Conservation (phyloP, 345 rosid species). For the Salix purpurea region DNA sequence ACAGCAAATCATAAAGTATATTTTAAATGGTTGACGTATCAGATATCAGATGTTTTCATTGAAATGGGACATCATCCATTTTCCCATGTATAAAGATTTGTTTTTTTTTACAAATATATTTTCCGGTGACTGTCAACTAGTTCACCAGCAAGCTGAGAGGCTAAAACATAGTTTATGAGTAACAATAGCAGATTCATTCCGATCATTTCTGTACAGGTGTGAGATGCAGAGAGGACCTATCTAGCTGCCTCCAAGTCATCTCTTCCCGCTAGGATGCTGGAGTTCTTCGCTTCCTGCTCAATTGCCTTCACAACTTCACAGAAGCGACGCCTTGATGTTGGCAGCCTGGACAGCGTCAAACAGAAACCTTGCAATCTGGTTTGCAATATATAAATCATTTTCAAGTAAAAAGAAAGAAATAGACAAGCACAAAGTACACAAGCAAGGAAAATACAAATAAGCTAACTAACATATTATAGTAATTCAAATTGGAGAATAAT, state of each 20-base stretch:
- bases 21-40: no score
- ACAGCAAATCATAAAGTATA: no score
- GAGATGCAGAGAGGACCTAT: neutral
- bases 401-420: neutral
- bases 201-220: neutral
- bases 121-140: neutral
- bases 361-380: constrained; percentile 22
- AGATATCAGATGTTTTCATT: no score
- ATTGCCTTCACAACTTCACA: constrained; percentile 19
- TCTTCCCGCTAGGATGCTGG: neutral
- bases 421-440: no score
- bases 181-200: neutral
- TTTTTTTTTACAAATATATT: no score
- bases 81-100: no score
- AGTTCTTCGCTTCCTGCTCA: constrained; percentile 11
- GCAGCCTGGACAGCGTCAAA: constrained; percentile 22
- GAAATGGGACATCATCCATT: no score
- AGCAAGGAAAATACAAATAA: no score
- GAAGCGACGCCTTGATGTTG: constrained; percentile 24
- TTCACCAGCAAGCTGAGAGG: neutral
- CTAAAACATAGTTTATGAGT: neutral
- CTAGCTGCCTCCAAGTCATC: constrained; percentile 11
- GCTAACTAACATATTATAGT: no score
- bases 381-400: neutral
- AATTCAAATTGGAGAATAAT: no score